Conservation (phyloP, 2,329 filamentous ascomycete genomes). For the Microdochium nivale region DNA sequence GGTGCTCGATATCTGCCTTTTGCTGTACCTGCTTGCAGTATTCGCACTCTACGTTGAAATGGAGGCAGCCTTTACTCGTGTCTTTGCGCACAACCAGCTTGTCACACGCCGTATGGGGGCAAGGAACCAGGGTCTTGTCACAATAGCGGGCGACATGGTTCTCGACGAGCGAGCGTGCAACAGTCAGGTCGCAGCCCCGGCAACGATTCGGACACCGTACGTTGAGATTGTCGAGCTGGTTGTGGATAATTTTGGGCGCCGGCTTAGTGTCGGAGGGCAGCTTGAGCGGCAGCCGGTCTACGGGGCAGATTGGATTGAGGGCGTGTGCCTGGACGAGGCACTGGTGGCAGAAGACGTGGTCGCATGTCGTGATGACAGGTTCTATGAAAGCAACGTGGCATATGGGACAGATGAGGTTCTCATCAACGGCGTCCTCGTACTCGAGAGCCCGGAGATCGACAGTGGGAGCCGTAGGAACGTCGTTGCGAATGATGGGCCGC, state of each 20-base stretch:
- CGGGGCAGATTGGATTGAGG: constrained; percentile 40
- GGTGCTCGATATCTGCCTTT: constrained; percentile 36
- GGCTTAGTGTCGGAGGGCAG: constrained; percentile 19
- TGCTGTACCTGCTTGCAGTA: constrained; percentile 44
- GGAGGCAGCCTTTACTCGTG: constrained; percentile 43
- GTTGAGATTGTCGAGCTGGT: constrained; percentile 50
- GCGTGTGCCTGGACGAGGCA: constrained; percentile 41
- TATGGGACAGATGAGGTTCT: constrained; percentile 42
- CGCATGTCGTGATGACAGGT: constrained; percentile 52
- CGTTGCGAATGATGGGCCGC: constrained; percentile 11
- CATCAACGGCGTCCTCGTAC: constrained; percentile 32
- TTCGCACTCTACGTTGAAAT: constrained; percentile 40
- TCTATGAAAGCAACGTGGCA: constrained; percentile 53
- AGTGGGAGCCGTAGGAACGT: constrained; percentile 4
- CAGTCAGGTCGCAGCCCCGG: constrained; percentile 39
- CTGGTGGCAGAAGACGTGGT: constrained; percentile 55
- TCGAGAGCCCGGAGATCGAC: constrained; percentile 36
- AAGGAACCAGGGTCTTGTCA: constrained; percentile 45
- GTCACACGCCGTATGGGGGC: constrained; percentile 42
- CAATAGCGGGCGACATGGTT: constrained; percentile 50
- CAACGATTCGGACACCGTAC: constrained; percentile 49
- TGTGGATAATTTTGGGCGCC: constrained; percentile 41
- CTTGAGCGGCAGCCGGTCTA: constrained; percentile 41
- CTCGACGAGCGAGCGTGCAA: constrained; percentile 45
- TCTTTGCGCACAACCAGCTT: constrained; percentile 43